Conservation (phyloP, 257 asterid species). For the Ilex asprella region DNA sequence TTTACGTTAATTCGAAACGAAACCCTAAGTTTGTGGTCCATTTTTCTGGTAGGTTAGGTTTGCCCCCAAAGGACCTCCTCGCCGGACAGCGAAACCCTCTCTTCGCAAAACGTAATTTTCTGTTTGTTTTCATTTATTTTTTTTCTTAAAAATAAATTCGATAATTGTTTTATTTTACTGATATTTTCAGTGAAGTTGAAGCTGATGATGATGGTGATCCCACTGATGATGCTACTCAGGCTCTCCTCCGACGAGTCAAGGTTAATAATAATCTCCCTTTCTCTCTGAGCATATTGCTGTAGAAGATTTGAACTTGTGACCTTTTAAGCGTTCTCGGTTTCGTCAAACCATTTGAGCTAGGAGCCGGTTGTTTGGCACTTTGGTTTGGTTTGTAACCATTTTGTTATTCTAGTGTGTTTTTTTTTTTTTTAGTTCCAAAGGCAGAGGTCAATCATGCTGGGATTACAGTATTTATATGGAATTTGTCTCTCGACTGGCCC, state of each 20-base stretch:
- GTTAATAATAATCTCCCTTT: conserved; percentile 27
- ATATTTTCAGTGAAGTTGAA: conserved; percentile 19
- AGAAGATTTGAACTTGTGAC: not conserved
- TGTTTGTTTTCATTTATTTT: no score
- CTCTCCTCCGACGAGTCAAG: conserved; percentile 25
- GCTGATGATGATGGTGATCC: conserved; percentile 17
- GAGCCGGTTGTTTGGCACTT: not conserved
- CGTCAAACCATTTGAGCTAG: not conserved
- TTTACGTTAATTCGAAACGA: not conserved
- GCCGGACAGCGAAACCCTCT: conserved; percentile 13
- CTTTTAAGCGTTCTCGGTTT: not conserved
- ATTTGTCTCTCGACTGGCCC: no score
- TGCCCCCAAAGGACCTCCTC: conserved; percentile 49
- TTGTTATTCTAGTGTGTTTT: no score
- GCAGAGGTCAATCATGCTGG: no score
- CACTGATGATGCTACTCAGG: conserved; percentile 12
- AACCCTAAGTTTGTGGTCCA: not conserved
- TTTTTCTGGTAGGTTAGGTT: conserved; percentile 35
- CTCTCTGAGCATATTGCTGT: not conserved
- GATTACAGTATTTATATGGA: no score
- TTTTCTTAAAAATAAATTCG: not conserved
- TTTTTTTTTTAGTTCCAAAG: no score
- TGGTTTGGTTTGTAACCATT: not conserved
- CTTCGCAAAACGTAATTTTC: conserved; percentile 19
- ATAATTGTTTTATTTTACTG: not conserved